Evolutionary conservation across 768 basidiomycete species (phyloP).

Genomic region (Fistulinella prunicolor): DNA sequence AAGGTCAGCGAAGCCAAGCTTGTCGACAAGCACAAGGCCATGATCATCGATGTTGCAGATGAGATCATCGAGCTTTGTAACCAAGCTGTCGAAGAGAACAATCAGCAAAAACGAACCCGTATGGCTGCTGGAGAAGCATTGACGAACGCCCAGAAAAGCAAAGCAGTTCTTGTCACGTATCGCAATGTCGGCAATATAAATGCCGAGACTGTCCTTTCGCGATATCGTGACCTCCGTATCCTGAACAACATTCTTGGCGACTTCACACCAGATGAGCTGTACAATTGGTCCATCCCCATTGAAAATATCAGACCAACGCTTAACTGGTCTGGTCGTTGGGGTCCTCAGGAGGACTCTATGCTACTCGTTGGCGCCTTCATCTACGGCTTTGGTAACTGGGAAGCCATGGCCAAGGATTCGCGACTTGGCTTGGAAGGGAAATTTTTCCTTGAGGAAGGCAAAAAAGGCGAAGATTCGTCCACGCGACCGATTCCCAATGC

Average conservation of each 20-base stretch:
- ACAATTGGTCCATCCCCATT: constrained; percentile 84
- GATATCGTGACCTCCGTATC: constrained; percentile 85
- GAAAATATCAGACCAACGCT: constrained; percentile 92
- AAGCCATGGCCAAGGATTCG: constrained; percentile 86
- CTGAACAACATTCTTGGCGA: constrained; percentile 75
- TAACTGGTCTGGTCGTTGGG: constrained; percentile 97
- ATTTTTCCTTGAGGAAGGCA: constrained; percentile 97
- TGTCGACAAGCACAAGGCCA: constrained; percentile 88
- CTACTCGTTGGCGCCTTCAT: constrained; percentile 89
- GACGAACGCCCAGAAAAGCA: constrained; percentile 93
- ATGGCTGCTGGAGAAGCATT: constrained; percentile 83
- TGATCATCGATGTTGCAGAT: constrained; percentile 89
- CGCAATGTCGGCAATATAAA: constrained; percentile 92
- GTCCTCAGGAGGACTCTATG: constrained; percentile 88
- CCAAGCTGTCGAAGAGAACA: constrained; percentile 80
- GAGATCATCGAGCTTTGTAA: constrained; percentile 88
- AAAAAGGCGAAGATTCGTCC: constrained; percentile 84
- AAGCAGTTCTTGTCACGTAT: constrained; percentile 91
- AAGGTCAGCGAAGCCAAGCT: constrained; percentile 89
- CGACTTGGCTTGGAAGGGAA: constrained; percentile 83
- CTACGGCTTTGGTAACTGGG: constrained; percentile 98
- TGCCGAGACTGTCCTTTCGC: constrained; percentile 92
- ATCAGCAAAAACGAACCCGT: constrained; percentile 72
- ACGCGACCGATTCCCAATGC: constrained; percentile 93
- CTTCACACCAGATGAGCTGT: constrained; percentile 60